Percentiles rank a stretch among this genome's conserved stretches.
phyloP scores from a whole-genome alignment of 2,329 filamentous ascomycete species.

The Hymenoscyphus repandus region DNA sequence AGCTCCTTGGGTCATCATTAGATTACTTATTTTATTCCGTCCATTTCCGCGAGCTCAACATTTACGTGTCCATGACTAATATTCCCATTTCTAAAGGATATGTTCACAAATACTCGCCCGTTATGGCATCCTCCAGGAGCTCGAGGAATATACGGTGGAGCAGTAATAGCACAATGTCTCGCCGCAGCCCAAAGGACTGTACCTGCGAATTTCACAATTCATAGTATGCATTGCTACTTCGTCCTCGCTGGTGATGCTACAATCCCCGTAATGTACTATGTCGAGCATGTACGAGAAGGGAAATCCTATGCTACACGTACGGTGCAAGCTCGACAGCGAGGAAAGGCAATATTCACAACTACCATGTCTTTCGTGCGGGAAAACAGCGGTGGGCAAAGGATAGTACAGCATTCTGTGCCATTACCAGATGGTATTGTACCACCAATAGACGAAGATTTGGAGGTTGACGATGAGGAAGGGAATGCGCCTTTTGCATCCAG shows the following conservation, averaged over 20 bases:
- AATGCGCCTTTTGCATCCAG: conserved; percentile 52
- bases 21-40: not conserved
- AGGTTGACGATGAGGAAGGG: conserved; percentile 39
- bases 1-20: not conserved
- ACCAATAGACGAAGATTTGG: conserved; percentile 32
- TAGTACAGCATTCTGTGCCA: conserved; percentile 60
- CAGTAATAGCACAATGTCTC: conserved; percentile 88
- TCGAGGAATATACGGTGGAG: conserved; percentile 87
- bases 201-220: conserved; percentile 70
- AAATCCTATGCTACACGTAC: conserved; percentile 86
- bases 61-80: not conserved
- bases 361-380: conserved; percentile 83
- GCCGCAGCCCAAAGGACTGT: conserved; percentile 86
- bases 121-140: conserved; percentile 91
- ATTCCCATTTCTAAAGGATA: conserved; percentile 50
- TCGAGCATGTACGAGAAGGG: conserved; percentile 88
- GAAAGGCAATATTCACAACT: conserved; percentile 88
- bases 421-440: conserved; percentile 44
- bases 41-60: not conserved
- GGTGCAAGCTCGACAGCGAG: conserved; percentile 89
- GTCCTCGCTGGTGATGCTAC: conserved; percentile 81
- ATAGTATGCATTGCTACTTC: conserved; percentile 99
- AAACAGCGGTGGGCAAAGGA: conserved; percentile 45
- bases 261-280: conserved; percentile 88
- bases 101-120: conserved; percentile 90